Evolutionary conservation across 371 early-diverging fungal species (phyloP).

Genomic region (Mortierella sp.): DNA sequence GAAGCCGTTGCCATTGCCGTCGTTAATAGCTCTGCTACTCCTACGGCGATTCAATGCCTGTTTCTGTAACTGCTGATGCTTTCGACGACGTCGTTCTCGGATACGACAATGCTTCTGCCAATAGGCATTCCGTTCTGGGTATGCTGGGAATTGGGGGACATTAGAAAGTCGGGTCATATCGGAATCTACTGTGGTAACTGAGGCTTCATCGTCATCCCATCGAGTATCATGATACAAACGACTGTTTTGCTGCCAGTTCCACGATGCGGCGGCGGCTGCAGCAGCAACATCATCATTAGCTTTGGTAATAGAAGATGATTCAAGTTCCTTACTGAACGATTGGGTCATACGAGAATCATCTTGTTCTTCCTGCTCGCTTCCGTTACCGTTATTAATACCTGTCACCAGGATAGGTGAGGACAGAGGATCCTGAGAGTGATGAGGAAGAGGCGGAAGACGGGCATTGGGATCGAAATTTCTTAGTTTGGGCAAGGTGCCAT

Average conservation of each 20-base stretch:
- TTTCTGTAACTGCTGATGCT: conserved; percentile 5
- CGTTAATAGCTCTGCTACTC: not conserved
- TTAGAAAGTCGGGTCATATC: conserved; percentile 20
- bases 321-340: not conserved
- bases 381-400: not conserved
- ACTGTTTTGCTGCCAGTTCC: conserved; percentile 34
- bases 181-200: conserved; percentile 33
- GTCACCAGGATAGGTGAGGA: not conserved
- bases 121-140: conserved; percentile 51
- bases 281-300: not conserved
- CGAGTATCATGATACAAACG: conserved; percentile 43
- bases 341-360: not conserved
- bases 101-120: conserved; percentile 48
- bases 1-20: not conserved
- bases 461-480: conserved; percentile 15
- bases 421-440: not conserved
- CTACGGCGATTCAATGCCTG: not conserved
- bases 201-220: conserved; percentile 32
- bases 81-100: conserved; percentile 38
- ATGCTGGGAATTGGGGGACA: conserved; percentile 33
- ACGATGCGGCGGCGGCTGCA: not conserved
- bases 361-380: not conserved
- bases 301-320: not conserved
- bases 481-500: conserved; percentile 1
- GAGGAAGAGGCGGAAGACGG: conserved; percentile 7